Base-by-base conservation (phyloP, 1,139 yeast genomes). In the Sugiyamaella japonica region DNA sequence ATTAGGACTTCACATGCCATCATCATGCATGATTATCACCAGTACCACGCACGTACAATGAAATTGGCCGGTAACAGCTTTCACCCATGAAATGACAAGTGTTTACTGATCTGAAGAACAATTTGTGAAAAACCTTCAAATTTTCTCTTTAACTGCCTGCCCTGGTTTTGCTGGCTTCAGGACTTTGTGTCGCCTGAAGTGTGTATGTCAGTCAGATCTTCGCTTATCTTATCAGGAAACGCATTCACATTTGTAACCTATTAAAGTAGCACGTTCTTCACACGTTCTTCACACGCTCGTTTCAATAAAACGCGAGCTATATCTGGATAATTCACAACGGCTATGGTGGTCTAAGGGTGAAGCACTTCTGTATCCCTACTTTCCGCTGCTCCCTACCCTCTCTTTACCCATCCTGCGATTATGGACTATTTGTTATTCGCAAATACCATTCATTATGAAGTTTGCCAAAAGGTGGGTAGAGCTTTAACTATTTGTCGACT, bases 401-500 rank as follows among this genome's bases (percentile, higher is more conserved):
- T 20, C 25, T 20, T 20, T 20, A 20, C 25, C 25, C 25, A 20
- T 20, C 25, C 25, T 20, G 25, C 25, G 28, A 39, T 39, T 39
- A 17, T 17, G 43, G 40, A 39, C 17, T 20, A 39, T 4, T 17
- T 39, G 43, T 10, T 10, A 39, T 15, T 39, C 25, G 34, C 15
- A 17, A 10, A 16, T 39, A 8, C 43, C 29, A 12, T 10, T 39
- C 43, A 40, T 28, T 13, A 88, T 89, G 96, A 89, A 89, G 78
- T 89, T 89, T 70, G 96, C 95, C 37, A 89, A 89, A 69, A 86
- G 89, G 69, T 76, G 55, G 36, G 73, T 53, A 36, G 28, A 37
- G 25, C 31, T 20, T 9, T 29, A 36, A n/a, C 12, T 29, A 8
- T 15, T n/a, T 41, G 40, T 29, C 34, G 7, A 29, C 7, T 17